phyloP scores from a whole-genome alignment of 805 yeast species.

The Monosporozyma solicola region DNA sequence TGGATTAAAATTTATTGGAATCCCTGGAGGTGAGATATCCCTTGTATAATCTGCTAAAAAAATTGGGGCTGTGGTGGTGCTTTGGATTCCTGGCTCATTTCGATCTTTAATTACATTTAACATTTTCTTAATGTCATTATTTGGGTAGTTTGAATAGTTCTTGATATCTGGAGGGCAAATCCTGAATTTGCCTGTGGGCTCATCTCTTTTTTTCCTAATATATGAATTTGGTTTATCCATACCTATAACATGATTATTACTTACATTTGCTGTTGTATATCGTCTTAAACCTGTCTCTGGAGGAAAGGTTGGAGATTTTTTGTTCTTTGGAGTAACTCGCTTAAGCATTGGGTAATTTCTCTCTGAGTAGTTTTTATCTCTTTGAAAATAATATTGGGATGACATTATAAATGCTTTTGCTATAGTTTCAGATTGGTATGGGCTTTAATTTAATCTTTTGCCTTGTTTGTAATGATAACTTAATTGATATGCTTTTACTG shows the following conservation, averaged over 20 bases:
- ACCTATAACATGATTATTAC: no score
- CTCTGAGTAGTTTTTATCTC: background rate
- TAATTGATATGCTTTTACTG: background rate
- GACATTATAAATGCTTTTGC: background rate
- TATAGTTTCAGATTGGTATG: no score
- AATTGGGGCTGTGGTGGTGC: background rate
- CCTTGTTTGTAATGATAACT: background rate
- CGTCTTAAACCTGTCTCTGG: background rate
- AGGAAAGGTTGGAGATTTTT: background rate
- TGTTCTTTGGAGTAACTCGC: background rate
- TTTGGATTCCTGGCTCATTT: background rate
- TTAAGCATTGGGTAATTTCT: background rate
- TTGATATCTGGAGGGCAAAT: no score
- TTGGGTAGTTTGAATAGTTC: background rate
- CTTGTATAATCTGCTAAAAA: background rate
- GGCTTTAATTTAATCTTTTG: no score
- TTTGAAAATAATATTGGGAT: background rate
- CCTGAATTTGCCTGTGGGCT: background rate
- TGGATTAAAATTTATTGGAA: constrained; percentile 52
- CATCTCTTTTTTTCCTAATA: background rate
- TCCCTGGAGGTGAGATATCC: constrained; percentile 6
- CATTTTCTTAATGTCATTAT: background rate
- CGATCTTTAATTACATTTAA: background rate
- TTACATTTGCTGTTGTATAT: background rate
- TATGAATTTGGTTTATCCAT: background rate